phyloP scores from a whole-genome alignment of 2,329 filamentous ascomycete species.

The Ophiosphaerella narmari region DNA sequence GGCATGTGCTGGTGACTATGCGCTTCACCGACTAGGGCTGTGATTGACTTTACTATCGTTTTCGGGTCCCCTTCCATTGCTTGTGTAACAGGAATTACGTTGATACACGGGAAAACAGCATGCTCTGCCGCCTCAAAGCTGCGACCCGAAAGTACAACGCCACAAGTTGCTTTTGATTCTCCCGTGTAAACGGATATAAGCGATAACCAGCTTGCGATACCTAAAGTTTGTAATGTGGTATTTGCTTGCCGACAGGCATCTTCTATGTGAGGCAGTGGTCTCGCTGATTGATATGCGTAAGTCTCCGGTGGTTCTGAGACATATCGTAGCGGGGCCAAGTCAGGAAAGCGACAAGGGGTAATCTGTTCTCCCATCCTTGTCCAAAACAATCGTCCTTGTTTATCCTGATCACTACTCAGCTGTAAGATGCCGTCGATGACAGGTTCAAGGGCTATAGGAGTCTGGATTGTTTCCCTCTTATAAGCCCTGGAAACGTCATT shows the following conservation, averaged over 20 bases:
- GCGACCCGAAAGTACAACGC: slow-evolving; percentile 78
- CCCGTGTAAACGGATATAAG: slow-evolving; percentile 78
- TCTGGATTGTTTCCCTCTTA: slow-evolving; percentile 23
- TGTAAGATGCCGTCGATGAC: slow-evolving; percentile 53
- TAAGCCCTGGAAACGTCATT: slow-evolving; percentile 58
- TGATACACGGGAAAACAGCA: slow-evolving; percentile 77
- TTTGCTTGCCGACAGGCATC: slow-evolving; percentile 59
- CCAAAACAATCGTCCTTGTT: slow-evolving; percentile 64
- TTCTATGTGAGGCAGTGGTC: slow-evolving; percentile 57
- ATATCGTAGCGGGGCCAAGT: slow-evolving; percentile 67
- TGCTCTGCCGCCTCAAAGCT: slow-evolving; percentile 62
- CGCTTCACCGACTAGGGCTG: slow-evolving; percentile 66
- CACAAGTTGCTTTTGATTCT: slow-evolving; percentile 75
- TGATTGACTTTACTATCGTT: slow-evolving; percentile 65
- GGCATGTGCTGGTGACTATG: slow-evolving; percentile 74
- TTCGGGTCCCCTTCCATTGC: slow-evolving; percentile 59
- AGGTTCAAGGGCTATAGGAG: slow-evolving; percentile 45
- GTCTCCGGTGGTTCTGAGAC: slow-evolving; percentile 42
- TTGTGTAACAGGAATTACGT: slow-evolving; percentile 76
- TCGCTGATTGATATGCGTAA: slow-evolving; percentile 44
- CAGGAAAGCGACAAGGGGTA: slow-evolving; percentile 73
- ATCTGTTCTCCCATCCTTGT: slow-evolving; percentile 56
- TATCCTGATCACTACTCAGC: slow-evolving; percentile 35
- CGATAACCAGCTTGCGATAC: slow-evolving; percentile 78
- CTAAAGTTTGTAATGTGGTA: slow-evolving; percentile 75